Evolutionary conservation across 2,329 filamentous ascomycete genomes (phyloP).

Genomic region (Exophiala alcalophila): DNA sequence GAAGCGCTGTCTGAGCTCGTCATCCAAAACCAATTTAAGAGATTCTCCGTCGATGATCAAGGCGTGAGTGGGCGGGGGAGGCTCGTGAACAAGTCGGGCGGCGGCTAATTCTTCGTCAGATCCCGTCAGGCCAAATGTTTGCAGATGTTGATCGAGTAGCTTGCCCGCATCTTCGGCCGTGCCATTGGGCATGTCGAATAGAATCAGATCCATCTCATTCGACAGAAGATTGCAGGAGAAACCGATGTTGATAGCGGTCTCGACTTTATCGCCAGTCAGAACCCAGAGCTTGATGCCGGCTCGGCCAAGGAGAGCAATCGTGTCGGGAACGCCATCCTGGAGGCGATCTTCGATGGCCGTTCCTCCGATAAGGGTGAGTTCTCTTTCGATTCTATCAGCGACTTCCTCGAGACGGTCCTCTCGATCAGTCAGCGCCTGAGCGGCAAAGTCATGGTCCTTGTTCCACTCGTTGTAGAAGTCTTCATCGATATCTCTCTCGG

Average conservation of each 20-base stretch:
- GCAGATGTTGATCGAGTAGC: conserved; percentile 71
- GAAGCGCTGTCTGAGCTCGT: conserved; percentile 84
- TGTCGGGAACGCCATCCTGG: conserved; percentile 94
- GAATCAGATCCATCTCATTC: conserved; percentile 95
- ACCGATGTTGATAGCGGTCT: conserved; percentile 99
- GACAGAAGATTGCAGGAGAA: conserved; percentile 97
- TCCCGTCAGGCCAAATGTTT: conserved; percentile 73
- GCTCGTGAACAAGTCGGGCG: conserved; percentile 78
- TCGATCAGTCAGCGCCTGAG: conserved; percentile 76
- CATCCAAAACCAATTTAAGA: conserved; percentile 79
- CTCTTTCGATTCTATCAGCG: conserved; percentile 84
- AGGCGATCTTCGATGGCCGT: conserved; percentile 96
- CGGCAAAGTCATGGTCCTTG: conserved; percentile 80
- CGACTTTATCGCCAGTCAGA: conserved; percentile 95
- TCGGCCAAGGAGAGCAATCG: conserved; percentile 83
- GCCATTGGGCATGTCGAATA: conserved; percentile 80
- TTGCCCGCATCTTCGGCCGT: conserved; percentile 60
- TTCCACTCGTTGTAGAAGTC: conserved; percentile 83
- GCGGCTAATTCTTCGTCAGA: conserved; percentile 77
- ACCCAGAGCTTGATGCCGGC: conserved; percentile 99
- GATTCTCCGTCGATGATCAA: conserved; percentile 94
- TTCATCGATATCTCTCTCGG: conserved; percentile 74
- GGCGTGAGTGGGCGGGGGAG: conserved; percentile 83
- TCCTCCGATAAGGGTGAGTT: conserved; percentile 82
- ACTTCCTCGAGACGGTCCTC: conserved; percentile 92